Evolutionary conservation across 331 rosid species (phyloP).

Genomic region (Pyracantha coccinea): DNA sequence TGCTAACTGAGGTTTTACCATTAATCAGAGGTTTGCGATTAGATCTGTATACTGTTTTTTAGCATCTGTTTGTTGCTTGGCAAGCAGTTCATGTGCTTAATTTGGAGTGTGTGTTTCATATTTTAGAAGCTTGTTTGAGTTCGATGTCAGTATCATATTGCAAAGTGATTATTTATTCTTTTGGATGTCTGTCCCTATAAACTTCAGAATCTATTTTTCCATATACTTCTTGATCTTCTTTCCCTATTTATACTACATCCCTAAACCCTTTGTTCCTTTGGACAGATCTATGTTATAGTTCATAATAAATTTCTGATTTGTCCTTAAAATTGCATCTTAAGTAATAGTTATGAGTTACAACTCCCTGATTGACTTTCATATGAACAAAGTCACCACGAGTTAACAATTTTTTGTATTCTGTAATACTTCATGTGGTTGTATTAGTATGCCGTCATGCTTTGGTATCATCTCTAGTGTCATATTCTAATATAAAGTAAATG

Average conservation of each 20-base stretch:
- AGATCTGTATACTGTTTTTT: background rate
- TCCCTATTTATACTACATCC: background rate
- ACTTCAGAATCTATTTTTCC: background rate
- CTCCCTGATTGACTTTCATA: background rate
- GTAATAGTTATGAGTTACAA: background rate
- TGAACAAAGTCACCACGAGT: background rate
- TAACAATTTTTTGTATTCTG: background rate
- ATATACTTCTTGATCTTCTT: background rate
- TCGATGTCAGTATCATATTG: background rate
- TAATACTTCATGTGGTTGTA: background rate
- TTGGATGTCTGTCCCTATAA: background rate
- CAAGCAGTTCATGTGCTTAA: background rate
- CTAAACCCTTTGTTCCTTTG: background rate
- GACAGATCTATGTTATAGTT: background rate
- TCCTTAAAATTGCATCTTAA: background rate
- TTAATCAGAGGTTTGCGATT: background rate
- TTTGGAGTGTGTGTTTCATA: background rate
- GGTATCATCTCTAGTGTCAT: background rate
- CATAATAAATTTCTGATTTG: background rate
- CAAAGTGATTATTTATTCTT: background rate
- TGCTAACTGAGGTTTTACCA: background rate
- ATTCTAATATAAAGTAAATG: background rate
- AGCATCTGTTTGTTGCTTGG: background rate
- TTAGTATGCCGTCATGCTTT: background rate
- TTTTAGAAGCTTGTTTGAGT: background rate